Percentiles rank a stretch among this genome's conserved stretches.
Evolutionary conservation across 1,284 basidiomycete species (phyloP).

Genomic region (Ceratobasidium sp.): DNA sequence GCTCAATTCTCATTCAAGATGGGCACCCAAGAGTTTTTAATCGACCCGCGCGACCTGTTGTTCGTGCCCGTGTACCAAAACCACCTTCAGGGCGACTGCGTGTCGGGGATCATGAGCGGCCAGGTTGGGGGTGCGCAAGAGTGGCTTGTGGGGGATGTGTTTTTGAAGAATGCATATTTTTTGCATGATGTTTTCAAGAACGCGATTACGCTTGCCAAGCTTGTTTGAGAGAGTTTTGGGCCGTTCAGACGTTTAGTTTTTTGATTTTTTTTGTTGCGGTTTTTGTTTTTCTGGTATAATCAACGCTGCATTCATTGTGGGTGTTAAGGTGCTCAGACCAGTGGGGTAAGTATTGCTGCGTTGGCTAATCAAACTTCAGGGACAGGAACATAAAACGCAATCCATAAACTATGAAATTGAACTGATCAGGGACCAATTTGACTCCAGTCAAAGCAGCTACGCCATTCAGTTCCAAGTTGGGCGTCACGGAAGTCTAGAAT

Average conservation of each 20-base stretch:
- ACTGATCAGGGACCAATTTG: too few species aligned
- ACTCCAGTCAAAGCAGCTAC: too few species aligned
- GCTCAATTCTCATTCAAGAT: constrained; percentile 75
- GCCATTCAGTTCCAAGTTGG: too few species aligned
- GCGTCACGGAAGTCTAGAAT: too few species aligned
- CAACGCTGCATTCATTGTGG: constrained; percentile 2
- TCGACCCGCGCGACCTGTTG: constrained; percentile 75
- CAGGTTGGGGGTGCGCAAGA: constrained; percentile 68
- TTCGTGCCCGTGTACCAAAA: constrained; percentile 71
- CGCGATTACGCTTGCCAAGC: constrained; percentile 75
- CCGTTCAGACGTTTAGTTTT: background rate
- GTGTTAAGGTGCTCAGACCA: too few species aligned
- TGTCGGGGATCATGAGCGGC: constrained; percentile 78
- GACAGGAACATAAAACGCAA: too few species aligned
- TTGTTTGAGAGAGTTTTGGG: constrained; percentile 54
- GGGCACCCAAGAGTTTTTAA: constrained; percentile 69
- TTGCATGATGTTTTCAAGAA: too few species aligned
- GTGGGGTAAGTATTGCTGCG: too few species aligned
- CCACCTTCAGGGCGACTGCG: constrained; percentile 74
- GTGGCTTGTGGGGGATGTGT: constrained; percentile 80
- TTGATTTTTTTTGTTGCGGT: background rate
- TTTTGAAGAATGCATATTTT: constrained; percentile 75
- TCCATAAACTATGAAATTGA: too few species aligned
- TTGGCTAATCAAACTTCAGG: too few species aligned
- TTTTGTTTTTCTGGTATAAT: constrained; percentile 40